Evolutionary conservation across 2,329 filamentous ascomycete species (phyloP).

Genomic region (Shiraia bambusicola): DNA sequence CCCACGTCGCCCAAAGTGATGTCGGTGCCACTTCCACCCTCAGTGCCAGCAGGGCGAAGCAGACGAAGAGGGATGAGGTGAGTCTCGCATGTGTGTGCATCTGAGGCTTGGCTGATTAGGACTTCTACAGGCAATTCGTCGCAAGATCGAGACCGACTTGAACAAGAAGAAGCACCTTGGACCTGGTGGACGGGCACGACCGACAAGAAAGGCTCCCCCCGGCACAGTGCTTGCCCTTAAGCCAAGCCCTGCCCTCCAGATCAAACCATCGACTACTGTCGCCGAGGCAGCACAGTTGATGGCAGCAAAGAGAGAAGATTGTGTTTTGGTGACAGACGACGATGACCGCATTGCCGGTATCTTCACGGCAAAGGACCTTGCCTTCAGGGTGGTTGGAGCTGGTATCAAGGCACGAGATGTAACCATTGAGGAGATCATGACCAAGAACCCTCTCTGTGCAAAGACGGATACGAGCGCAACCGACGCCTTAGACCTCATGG

Average conservation of each 20-base stretch:
- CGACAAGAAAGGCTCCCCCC: conserved; percentile 89
- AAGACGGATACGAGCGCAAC: conserved; percentile 97
- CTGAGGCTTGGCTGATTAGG: conserved; percentile 15
- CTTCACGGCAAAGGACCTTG: conserved; percentile 97
- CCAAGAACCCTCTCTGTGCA: conserved; percentile 96
- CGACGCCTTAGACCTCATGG: conserved; percentile 96
- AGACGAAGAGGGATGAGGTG: conserved; percentile 98
- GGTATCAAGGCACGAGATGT: conserved; percentile 87
- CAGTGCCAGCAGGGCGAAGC: conserved; percentile 93
- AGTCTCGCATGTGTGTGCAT: conserved; percentile 35
- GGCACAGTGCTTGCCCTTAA: conserved; percentile 94
- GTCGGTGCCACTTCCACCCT: conserved; percentile 63
- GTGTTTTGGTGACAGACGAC: conserved; percentile 94
- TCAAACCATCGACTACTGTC: conserved; percentile 91
- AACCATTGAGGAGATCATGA: conserved; percentile 98
- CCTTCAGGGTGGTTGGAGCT: conserved; percentile 90
- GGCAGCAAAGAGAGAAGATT: conserved; percentile 98
- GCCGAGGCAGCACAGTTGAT: conserved; percentile 97
- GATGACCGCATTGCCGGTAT: conserved; percentile 98
- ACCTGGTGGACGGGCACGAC: conserved; percentile 69
- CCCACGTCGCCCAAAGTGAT: conserved; percentile 58
- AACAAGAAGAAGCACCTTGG: conserved; percentile 87
- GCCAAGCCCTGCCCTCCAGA: conserved; percentile 93
- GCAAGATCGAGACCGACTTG: conserved; percentile 95
- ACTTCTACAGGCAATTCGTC: conserved; percentile 76